Conservation (phyloP, 129 eudicot genomes). For the Dittrichia graveolens region DNA sequence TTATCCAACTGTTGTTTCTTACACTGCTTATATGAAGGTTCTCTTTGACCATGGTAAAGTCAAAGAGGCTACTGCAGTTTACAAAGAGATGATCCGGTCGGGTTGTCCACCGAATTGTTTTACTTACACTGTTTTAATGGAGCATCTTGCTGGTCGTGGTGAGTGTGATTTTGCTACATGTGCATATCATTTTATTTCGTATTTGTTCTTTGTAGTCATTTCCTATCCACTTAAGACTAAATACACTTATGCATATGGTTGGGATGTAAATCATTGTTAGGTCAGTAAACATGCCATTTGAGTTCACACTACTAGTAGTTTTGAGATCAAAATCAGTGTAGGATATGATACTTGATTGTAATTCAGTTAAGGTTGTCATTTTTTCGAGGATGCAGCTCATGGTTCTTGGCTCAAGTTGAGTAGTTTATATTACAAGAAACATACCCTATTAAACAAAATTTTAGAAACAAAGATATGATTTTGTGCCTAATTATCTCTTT, state of each 20-base stretch:
- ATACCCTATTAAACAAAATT: background rate
- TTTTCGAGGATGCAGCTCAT: background rate
- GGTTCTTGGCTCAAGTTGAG: background rate
- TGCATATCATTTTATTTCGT: background rate
- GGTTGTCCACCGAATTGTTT: conserved; percentile 74
- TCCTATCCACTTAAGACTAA: background rate
- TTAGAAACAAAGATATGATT: background rate
- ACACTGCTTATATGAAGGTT: conserved; percentile 88
- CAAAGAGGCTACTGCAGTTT: conserved; percentile 63
- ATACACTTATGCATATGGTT: background rate
- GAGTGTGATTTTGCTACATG: conserved; percentile 27
- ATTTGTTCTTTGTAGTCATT: background rate
- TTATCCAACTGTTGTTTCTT: conserved; percentile 73
- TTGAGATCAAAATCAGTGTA: no score
- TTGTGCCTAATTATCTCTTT: conserved; percentile 5
- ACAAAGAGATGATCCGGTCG: conserved; percentile 73
- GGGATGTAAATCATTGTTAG: background rate
- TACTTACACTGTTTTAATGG: conserved; percentile 86
- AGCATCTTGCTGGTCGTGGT: conserved; percentile 87
- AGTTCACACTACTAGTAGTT: background rate
- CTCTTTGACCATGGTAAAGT: conserved; percentile 64
- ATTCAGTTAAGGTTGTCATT: conserved; percentile 3
- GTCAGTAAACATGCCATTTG: background rate
- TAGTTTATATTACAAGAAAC: background rate
- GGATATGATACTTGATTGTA: background rate